A percentile compares a stretch with the other conserved stretches of the same genome.
Evolutionary conservation across 2,329 filamentous ascomycete species (phyloP).

Genomic region (Fusarium paranaense): DNA sequence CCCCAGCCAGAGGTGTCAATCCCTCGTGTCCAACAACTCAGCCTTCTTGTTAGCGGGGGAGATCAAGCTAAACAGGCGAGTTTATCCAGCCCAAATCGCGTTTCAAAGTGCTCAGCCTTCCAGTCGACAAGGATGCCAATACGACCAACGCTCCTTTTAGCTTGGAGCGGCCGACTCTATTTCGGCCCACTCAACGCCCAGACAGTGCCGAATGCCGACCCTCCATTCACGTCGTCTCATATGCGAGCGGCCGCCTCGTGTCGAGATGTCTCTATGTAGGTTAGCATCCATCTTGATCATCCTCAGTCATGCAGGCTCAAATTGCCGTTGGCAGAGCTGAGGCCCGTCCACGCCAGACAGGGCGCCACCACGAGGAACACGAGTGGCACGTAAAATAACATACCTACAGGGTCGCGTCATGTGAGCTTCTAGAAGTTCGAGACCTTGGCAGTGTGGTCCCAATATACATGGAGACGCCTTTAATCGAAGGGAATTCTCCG

Average conservation of each 20-base stretch:
- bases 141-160: conserved; percentile 6
- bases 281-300: background rate
- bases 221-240: conserved; percentile 2
- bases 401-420: background rate
- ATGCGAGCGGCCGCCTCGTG: conserved; percentile 5
- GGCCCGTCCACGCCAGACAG: background rate
- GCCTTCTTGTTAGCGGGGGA: background rate
- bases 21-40: conserved; percentile 8
- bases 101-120: conserved; percentile 13
- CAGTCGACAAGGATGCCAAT: background rate
- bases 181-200: background rate
- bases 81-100: background rate
- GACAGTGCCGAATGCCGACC: conserved; percentile 6
- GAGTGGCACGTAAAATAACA: conserved; percentile 1
- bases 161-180: conserved; percentile 1
- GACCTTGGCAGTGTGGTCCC: background rate
- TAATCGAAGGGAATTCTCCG: conserved; percentile 87
- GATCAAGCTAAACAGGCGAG: background rate
- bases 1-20: background rate
- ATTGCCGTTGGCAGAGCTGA: background rate
- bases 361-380: background rate
- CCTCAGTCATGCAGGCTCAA: background rate
- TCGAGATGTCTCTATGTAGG: background rate
- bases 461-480: conserved; percentile 3
- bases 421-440: conserved; percentile 1